Base-by-base conservation (phyloP, 2,329 filamentous ascomycete genomes). In the Fusarium transvaalense region DNA sequence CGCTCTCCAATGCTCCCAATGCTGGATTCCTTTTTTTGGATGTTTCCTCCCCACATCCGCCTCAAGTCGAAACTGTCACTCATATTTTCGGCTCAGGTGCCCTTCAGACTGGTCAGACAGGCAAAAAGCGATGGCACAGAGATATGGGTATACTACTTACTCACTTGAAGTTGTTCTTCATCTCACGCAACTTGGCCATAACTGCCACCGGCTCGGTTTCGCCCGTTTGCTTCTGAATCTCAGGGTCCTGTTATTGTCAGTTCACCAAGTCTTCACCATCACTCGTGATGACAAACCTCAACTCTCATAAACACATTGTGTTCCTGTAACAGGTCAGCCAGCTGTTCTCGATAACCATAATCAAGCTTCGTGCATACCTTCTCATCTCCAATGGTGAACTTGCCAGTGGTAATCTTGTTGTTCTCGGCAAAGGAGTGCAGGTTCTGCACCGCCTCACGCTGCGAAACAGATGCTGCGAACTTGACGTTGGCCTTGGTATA, bases 221-320 rank as follows among this genome's bases (percentile, higher is more conserved):
- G 41, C 93, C 93, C 0, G 93, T 96, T 13, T 87, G 90, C 80
- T 93, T 92, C 76, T 97, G 93, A 55, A 99, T 90, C 65, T 87
- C 88, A 0, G 93, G 92, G 73, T 97, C 94, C 87, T 94, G 57
- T 27, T 48, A 14, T 34, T 29, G 31, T 38, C 35, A 60, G 31
- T 42, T 25, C 23, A 15, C n/a, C 34, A 21, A 10, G 13, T 21
- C n/a, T 31, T 25, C 25, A 39, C 5, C n/a, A 29, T 47, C 10
- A 14, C 37, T 14, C 21, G 15, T 32, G 10, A 39, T 10, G 9
- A 80, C 88, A 83, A 82, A 93, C 92, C 72, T 91, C 84, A 35
- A 97, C 86, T 71, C 92, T 88, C 96, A 99, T 98, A 76, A 99
- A 99, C 3, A 97, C 93, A 75, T 99, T 99, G 79, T 98, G 94